Conservation (phyloP, 192 early-diverging fungal genomes). For the Oehlia diaphana region DNA sequence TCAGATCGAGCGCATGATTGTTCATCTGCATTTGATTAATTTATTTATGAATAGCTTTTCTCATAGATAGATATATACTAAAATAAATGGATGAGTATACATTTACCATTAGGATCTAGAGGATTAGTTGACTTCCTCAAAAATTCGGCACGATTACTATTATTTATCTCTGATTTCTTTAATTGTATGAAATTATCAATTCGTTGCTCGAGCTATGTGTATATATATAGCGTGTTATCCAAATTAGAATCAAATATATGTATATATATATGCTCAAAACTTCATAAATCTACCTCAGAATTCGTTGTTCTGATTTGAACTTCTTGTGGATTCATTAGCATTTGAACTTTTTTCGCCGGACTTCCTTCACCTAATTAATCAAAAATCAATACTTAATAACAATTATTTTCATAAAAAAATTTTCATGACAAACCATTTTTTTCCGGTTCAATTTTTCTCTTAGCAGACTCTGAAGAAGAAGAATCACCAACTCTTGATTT, state of each 20-base stretch:
- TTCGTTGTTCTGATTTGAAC: slow-evolving; percentile 24
- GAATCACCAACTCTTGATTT: neutral
- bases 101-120: slow-evolving; percentile 14
- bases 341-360: slow-evolving; percentile 13
- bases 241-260: neutral
- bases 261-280: neutral
- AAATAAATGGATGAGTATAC: neutral
- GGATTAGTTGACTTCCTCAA: slow-evolving; percentile 17
- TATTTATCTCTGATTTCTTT: slow-evolving; percentile 28
- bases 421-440: neutral
- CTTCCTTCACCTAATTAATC: neutral
- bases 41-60: neutral
- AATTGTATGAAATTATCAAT: slow-evolving; percentile 21
- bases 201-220: slow-evolving; percentile 20
- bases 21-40: neutral
- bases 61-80: neutral
- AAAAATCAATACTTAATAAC: neutral
- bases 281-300: slow-evolving; percentile 13
- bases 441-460: slow-evolving; percentile 17
- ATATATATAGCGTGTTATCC: neutral
- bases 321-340: slow-evolving; percentile 10
- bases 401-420: neutral
- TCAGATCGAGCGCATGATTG: slow-evolving; percentile 28
- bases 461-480: neutral
- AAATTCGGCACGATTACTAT: slow-evolving; percentile 29